These are phyloP conservation scores for Trypanosoma vivax DNA, from an alignment of 208 protist species.

Conservation along the genomic window DNA sequence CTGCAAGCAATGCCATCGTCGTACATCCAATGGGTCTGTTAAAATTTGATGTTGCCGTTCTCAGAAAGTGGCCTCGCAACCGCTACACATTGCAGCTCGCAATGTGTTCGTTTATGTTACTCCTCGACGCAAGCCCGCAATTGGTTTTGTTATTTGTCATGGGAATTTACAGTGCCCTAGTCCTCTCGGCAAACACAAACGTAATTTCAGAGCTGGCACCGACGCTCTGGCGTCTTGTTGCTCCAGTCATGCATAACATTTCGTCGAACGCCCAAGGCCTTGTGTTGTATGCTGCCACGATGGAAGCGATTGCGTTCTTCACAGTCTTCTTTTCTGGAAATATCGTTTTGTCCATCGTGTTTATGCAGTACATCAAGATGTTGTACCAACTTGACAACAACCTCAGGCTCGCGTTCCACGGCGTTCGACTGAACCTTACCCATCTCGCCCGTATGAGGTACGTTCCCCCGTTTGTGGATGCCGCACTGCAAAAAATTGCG, in stretches of 20 bases:
- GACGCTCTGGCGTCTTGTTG: constrained; percentile 22
- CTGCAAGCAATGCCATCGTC: constrained; percentile 39
- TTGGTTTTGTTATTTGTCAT: constrained; percentile 36
- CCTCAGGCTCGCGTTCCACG: constrained; percentile 56
- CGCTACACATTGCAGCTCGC: constrained; percentile 47
- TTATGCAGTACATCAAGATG: constrained; percentile 74
- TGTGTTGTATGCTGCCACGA: constrained; percentile 34
- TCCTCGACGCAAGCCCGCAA: constrained; percentile 37
- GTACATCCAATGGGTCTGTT: constrained; percentile 36
- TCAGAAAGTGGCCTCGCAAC: constrained; percentile 39
- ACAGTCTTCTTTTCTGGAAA: constrained; percentile 62
- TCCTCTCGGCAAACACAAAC: constrained; percentile 9
- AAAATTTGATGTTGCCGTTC: constrained; percentile 24
- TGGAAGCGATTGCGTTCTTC: constrained; percentile 66
- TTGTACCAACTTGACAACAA: constrained; percentile 64
- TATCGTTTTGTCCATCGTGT: constrained; percentile 62
- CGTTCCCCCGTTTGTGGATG: constrained; percentile 42
- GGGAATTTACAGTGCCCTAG: constrained; percentile 39
- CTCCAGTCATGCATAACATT: constrained; percentile 33
- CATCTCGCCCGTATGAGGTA: constrained; percentile 24
- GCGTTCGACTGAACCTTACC: constrained; percentile 55
- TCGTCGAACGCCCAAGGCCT: constrained; percentile 25
- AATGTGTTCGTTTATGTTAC: constrained; percentile 37
- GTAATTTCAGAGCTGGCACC: constrained; percentile 5
- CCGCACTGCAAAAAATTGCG: constrained; percentile 58